Evolutionary conservation across 108 stramenopile species (phyloP), one percentile per base, ranked within the genome.

Genomic region (Fragilaria crotonensis): DNA sequence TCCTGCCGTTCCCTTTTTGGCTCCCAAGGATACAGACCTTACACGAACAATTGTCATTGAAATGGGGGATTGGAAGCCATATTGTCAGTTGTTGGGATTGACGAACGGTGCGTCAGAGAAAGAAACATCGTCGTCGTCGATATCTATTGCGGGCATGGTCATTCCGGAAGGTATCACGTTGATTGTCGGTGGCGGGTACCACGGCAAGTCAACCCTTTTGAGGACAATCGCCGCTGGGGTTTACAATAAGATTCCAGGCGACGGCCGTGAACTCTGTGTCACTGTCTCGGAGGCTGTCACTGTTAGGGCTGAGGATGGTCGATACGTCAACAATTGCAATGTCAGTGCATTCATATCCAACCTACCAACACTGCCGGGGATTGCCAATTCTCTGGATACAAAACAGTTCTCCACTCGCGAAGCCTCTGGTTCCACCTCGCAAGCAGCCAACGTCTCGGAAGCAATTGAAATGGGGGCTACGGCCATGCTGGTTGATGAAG

Each of bases 111-210:
- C 18, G 14, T n/a, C n/a, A n/a, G n/a, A n/a, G n/a, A n/a, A n/a
- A n/a, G n/a, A n/a, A n/a, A n/a, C n/a, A n/a, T n/a, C n/a, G n/a
- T n/a, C n/a, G n/a, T n/a, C n/a, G n/a, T n/a, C n/a, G n/a, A 63
- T 81, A 0, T 53, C 59, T 3, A 51, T 96, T n/a, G 52, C 72
- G 44, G 96, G 96, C 1, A 73, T 97, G 77, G 72, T 77, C 9
- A 75, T 97, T 19, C 94, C 90, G 5, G 55, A 57, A 4, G 95
- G 95, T 45, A 80, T 96, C 22, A 94, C 93, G 1, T 75, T 96
- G 32, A 94, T 97, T 54, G 93, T 93, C 31, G 96, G 96, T 27
- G 95, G 96, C 26, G 96, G 95, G 17, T 97, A 94, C 53, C 96
- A 97, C 60, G 96, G 96, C 3, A 97, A 97, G 68, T 94, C 95